Conservation (phyloP, 2,329 filamentous ascomycete genomes). For the Bipolaris cookei region DNA sequence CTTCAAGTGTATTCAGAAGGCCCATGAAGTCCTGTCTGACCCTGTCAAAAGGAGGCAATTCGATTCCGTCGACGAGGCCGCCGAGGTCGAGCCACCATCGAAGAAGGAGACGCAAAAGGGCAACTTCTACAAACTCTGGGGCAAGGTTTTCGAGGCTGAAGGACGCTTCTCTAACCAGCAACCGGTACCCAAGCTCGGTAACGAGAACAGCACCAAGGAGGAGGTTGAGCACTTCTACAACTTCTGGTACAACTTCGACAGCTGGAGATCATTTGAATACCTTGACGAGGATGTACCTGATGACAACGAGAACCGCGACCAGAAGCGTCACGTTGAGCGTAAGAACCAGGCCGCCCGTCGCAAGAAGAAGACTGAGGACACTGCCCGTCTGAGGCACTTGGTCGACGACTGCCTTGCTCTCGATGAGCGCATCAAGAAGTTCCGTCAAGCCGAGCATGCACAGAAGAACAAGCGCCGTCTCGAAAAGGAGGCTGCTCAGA, state of each 20-base stretch:
- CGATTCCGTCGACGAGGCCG: conserved; percentile 93
- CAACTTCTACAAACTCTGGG: conserved; percentile 96
- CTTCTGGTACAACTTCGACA: conserved; percentile 99
- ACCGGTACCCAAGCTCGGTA: conserved; percentile 85
- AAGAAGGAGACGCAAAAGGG: conserved; percentile 89
- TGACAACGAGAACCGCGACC: conserved; percentile 98
- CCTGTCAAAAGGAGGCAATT: conserved; percentile 92
- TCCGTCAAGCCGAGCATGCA: conserved; percentile 88
- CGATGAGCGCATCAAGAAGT: conserved; percentile 97
- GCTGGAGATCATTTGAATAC: conserved; percentile 97
- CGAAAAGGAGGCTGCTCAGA: conserved; percentile 90
- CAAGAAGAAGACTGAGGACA: conserved; percentile 99
- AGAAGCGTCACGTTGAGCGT: conserved; percentile 96
- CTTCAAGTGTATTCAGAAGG: conserved; percentile 99
- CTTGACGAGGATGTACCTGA: conserved; percentile 98
- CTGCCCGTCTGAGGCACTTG: conserved; percentile 83
- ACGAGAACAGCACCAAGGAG: conserved; percentile 82
- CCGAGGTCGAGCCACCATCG: conserved; percentile 86
- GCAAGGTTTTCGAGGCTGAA: conserved; percentile 87
- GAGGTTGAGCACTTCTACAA: conserved; percentile 97
- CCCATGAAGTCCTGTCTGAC: conserved; percentile 90
- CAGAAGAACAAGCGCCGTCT: conserved; percentile 94
- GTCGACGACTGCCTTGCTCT: conserved; percentile 83
- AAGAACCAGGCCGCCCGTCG: conserved; percentile 98
- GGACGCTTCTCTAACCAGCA: conserved; percentile 89